Conservation (phyloP, 352 stramenopile species). For the Aphanomyces astaci region DNA sequence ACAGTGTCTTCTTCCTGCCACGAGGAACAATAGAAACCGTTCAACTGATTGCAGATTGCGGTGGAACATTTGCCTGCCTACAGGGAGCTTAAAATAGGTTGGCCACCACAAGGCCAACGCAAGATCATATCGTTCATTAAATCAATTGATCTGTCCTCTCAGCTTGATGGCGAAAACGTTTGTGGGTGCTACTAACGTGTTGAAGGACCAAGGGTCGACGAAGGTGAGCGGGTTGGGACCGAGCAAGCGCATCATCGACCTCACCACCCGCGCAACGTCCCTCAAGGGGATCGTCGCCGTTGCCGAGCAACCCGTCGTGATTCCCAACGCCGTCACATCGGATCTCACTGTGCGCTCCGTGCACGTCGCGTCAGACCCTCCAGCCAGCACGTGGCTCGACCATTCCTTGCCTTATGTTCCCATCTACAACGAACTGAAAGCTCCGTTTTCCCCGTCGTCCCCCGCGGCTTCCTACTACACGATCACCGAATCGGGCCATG, state of each 20-base stretch:
- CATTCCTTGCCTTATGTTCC: conserved; percentile 1
- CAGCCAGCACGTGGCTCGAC: conserved; percentile 5
- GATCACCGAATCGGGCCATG: conserved; percentile 14
- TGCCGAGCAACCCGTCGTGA: not conserved
- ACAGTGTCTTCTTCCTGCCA: not conserved
- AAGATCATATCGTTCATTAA: not conserved
- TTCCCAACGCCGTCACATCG: not conserved
- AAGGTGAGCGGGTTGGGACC: not conserved
- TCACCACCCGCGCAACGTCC: not conserved
- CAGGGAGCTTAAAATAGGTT: not conserved
- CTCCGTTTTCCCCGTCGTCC: not conserved
- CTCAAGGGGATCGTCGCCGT: not conserved
- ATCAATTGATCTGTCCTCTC: not conserved
- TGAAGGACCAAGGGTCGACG: not conserved
- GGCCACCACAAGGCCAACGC: not conserved
- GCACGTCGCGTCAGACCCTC: not conserved
- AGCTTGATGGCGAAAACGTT: not conserved
- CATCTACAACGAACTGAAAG: conserved; percentile 15
- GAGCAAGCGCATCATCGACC: conserved; percentile 5
- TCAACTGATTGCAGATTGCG: not conserved
- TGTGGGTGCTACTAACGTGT: not conserved
- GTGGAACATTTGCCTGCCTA: not conserved
- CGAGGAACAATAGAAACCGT: not conserved
- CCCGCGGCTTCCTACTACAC: conserved; percentile 6
- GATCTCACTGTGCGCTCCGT: conserved; percentile 4